Evolutionary conservation across 805 yeast genomes (phyloP), one percentile per base, ranked within the genome.

Genomic region (Ascoidea asiatica): DNA sequence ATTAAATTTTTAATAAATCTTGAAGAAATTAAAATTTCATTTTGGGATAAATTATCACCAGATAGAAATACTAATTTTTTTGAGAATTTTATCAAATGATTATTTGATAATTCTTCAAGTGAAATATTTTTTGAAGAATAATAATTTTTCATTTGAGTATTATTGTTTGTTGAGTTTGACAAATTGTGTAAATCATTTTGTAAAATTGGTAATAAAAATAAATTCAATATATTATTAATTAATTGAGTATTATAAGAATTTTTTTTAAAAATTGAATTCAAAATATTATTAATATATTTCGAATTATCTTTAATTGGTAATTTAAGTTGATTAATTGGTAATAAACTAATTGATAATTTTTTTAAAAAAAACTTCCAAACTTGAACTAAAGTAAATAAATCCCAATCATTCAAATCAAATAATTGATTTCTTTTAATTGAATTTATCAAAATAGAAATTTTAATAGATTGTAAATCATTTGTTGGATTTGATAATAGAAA

Each of bases 341-440:
- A 60, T 33, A 83, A 62, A 1, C 84, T 77, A 11, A 53, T 51
- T 0, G 80, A 73, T 35, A 79, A 65, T 35, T 70, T 75, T 46
- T 69, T 63, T 35, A 85, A 56, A 44, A 67, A 72, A 46, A 67
- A 62, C 43, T 51, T 68, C 45, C 69, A 53, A 11, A 61, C 50
- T 3, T 73, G 65, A 11, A 75, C 67, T n/a, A 74, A 66, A 43
- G 72, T 66, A 48, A 66, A 65, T 8, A 79, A 64, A 43, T 76
- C 77, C 66, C 76, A 78, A 54, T 77, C 81, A 44, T 66, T 66
- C 36, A 77, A 61, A 60, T 75, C 66, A 23, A 77, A 55, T 29
- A 67, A 52, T 56, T 77, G 84, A 53, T 73, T 70, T 29, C 82
- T 59, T 40, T 63, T 64, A 38, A 59, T 61, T 23, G 57, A 53